A percentile compares a stretch with the other conserved stretches of the same genome.
Conservation (phyloP, 441 rosid genomes). For the Pelargonium myrrhifolium region DNA sequence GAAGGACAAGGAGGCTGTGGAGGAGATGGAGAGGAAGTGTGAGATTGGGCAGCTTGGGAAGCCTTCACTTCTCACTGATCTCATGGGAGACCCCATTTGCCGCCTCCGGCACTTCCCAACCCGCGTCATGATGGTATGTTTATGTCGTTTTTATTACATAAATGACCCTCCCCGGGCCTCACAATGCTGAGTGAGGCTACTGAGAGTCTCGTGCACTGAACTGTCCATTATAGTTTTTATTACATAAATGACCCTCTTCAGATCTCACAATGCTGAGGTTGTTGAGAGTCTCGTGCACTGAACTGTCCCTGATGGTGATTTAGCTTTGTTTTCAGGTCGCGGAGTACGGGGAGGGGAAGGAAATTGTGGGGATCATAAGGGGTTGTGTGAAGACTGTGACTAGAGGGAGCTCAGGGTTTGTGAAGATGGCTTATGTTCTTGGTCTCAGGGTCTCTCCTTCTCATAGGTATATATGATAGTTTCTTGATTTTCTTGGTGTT, state of each 20-base stretch:
- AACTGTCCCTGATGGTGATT: too few species aligned
- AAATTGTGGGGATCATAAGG: slow-evolving; percentile 61
- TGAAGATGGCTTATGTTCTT: slow-evolving; percentile 50
- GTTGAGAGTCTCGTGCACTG: too few species aligned
- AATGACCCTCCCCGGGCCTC: too few species aligned
- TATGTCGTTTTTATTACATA: too few species aligned
- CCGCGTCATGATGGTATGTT: slow-evolving; percentile 50
- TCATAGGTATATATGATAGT: slow-evolving; percentile 43
- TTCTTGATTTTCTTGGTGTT: too few species aligned
- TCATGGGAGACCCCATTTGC: slow-evolving; percentile 63
- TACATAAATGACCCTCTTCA: too few species aligned
- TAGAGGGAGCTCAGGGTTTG: slow-evolving; percentile 35
- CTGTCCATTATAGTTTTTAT: too few species aligned
- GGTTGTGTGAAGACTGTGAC: slow-evolving; percentile 62
- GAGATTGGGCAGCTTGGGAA: slow-evolving; percentile 46
- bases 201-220: too few species aligned
- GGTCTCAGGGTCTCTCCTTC: slow-evolving; percentile 61
- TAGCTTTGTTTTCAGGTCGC: slow-evolving; percentile 40
- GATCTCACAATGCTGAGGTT: too few species aligned
- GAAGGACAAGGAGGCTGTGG: slow-evolving; percentile 49
- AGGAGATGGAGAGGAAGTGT: slow-evolving; percentile 53
- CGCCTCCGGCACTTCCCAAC: slow-evolving; percentile 59
- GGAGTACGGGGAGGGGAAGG: slow-evolving; percentile 45
- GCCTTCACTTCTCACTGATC: slow-evolving; percentile 57
- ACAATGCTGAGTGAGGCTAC: too few species aligned